These are phyloP conservation scores for Trichopus zeylanicus DNA, from an alignment of 116 monocot genomes.

Conservation along the genomic window DNA sequence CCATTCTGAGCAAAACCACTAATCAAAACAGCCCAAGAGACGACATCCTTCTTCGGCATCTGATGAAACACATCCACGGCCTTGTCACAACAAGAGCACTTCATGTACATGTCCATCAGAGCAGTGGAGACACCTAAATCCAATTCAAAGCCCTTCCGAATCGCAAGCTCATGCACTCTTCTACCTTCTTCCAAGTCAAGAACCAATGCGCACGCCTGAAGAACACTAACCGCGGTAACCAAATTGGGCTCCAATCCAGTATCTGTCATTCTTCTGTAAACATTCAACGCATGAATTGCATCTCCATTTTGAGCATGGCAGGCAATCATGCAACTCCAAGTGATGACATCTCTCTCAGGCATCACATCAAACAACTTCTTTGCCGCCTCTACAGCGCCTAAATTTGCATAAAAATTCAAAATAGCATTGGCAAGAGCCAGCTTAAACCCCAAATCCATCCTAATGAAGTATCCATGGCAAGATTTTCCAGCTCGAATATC, in stretches of 20 bases:
- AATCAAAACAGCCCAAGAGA: slow-evolving; percentile 50
- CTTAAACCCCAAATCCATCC: slow-evolving; percentile 17
- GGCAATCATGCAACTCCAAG: slow-evolving; percentile 60
- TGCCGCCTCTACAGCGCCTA: slow-evolving; percentile 15
- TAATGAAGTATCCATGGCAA: slow-evolving; percentile 46
- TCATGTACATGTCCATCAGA: slow-evolving; percentile 80
- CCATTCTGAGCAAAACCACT: slow-evolving; percentile 50
- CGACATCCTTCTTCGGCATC: slow-evolving; percentile 46
- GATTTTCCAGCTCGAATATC: slow-evolving; percentile 33
- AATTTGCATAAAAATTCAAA: slow-evolving; percentile 51
- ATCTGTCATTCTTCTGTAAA: slow-evolving; percentile 40
- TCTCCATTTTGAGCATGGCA: slow-evolving; percentile 32
- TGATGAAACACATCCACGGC: slow-evolving; percentile 38
- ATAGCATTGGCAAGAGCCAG: slow-evolving; percentile 42
- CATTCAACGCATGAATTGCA: slow-evolving; percentile 23
- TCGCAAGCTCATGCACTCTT: slow-evolving; percentile 32
- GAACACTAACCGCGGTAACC: slow-evolving; percentile 32
- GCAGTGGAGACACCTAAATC: slow-evolving; percentile 45
- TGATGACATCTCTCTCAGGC: slow-evolving; percentile 44
- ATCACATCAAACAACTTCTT: slow-evolving; percentile 40
- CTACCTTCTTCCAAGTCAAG: slow-evolving; percentile 36
- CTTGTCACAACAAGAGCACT: slow-evolving; percentile 42
- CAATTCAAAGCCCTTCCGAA: slow-evolving; percentile 33
- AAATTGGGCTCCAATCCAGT: slow-evolving; percentile 31
- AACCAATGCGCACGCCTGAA: slow-evolving; percentile 53